These are phyloP conservation scores for Ogataea allantospora DNA, from an alignment of 805 yeast genomes.

Conservation along the genomic window DNA sequence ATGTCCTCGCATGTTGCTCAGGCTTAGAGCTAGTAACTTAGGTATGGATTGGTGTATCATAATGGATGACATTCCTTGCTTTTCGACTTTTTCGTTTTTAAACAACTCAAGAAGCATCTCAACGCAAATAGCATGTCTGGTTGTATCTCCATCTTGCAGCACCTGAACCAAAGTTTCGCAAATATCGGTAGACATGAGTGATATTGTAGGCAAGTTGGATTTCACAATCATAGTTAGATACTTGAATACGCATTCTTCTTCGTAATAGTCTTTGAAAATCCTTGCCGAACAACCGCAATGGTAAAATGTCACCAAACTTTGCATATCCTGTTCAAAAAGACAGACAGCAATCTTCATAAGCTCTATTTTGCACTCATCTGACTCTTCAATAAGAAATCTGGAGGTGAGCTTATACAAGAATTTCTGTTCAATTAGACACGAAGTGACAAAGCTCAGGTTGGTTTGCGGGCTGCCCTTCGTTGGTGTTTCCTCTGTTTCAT, in stretches of 20 bases:
- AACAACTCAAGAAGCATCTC: conserved; percentile 16
- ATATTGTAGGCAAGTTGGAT: conserved; percentile 10
- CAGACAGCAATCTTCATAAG: conserved; percentile 15
- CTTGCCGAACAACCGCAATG: conserved; percentile 19
- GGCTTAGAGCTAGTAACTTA: conserved; percentile 6
- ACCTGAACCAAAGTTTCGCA: conserved; percentile 9
- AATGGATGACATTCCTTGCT: conserved; percentile 10
- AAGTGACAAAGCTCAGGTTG: conserved; percentile 11
- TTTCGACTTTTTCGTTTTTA: conserved; percentile 15
- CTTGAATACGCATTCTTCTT: conserved; percentile 13
- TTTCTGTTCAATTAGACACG: conserved; percentile 11
- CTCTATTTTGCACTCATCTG: conserved; percentile 16
- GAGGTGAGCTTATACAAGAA: conserved; percentile 13
- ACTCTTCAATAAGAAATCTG: conserved; percentile 8
- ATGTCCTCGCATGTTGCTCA: conserved; percentile 18
- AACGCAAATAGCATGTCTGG: conserved; percentile 8
- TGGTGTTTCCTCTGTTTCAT: conserved; percentile 1
- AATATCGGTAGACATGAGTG: conserved; percentile 11
- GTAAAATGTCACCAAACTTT: conserved; percentile 17
- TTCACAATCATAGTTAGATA: conserved; percentile 10
- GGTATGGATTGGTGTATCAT: conserved; percentile 10
- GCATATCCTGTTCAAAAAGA: conserved; percentile 14
- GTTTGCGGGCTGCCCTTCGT: conserved; percentile 1
- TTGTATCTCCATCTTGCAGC: conserved; percentile 12
- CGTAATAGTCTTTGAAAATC: conserved; percentile 6